Evolutionary conservation across 768 basidiomycete species (phyloP).

Genomic region (Cyclocybe cylindracea): DNA sequence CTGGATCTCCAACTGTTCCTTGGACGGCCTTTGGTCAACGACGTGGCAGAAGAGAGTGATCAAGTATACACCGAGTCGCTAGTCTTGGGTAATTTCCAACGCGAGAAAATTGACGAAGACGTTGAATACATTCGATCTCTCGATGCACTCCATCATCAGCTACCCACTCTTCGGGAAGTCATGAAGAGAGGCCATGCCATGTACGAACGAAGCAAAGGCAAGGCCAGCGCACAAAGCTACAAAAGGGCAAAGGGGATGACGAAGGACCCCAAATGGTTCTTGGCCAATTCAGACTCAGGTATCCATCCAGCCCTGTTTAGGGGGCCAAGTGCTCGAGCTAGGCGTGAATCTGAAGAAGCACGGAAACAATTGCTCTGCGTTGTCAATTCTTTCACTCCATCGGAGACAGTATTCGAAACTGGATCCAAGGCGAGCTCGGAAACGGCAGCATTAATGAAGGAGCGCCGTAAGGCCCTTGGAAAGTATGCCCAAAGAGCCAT

Average conservation of each 20-base stretch:
- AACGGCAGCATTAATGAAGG: constrained; percentile 82
- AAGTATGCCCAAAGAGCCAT: constrained; percentile 59
- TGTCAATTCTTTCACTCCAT: constrained; percentile 82
- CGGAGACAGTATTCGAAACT: constrained; percentile 91
- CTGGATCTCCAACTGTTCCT: constrained; percentile 94
- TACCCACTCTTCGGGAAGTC: constrained; percentile 71
- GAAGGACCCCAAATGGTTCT: constrained; percentile 70
- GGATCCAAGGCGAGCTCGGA: constrained; percentile 68
- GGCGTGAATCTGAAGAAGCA: constrained; percentile 48
- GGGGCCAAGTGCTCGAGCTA: constrained; percentile 34
- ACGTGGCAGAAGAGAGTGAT: constrained; percentile 51
- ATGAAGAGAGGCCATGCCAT: constrained; percentile 88
- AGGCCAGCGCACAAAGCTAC: constrained; percentile 84
- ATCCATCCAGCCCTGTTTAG: constrained; percentile 72
- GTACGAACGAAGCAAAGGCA: constrained; percentile 93
- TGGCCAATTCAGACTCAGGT: constrained; percentile 63
- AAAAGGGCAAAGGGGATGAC: constrained; percentile 87
- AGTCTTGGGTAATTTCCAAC: constrained; percentile 80
- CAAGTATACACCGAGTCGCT: constrained; percentile 71
- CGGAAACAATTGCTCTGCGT: constrained; percentile 67
- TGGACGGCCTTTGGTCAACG: constrained; percentile 68
- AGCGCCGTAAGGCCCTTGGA: constrained; percentile 74
- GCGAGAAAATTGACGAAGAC: constrained; percentile 79
- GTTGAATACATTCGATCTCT: constrained; percentile 75
- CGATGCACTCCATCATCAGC: constrained; percentile 61